phyloP scores from a whole-genome alignment of 176 grass and related monocot genomes.

The Ampelocalamus luodianensis region DNA sequence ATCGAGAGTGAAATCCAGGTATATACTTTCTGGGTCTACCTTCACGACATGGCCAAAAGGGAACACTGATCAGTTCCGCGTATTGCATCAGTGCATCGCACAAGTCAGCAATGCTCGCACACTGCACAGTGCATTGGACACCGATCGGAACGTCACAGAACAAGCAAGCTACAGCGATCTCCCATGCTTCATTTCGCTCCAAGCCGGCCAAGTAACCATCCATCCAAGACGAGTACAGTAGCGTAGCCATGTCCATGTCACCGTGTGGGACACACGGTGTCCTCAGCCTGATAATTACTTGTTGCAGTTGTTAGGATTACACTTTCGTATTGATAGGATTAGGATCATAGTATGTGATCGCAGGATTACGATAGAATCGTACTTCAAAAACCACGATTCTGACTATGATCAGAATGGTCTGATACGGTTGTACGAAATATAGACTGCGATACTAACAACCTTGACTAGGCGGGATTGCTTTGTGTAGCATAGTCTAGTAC shows the following conservation, averaged over 20 bases:
- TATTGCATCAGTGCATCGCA: neutral
- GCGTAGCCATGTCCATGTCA: neutral
- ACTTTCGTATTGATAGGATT: neutral
- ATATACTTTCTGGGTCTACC: neutral
- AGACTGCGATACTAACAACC: too few species aligned
- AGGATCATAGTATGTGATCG: neutral
- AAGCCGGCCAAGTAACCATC: too few species aligned
- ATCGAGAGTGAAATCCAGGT: neutral
- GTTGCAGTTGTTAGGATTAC: neutral
- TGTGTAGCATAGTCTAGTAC: too few species aligned
- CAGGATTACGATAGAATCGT: neutral
- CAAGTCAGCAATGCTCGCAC: neutral
- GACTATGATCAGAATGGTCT: neutral
- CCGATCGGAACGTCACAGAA: neutral
- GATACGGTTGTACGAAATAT: too few species aligned
- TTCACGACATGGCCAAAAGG: neutral
- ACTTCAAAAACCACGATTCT: neutral
- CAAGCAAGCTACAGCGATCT: neutral
- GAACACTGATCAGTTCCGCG: neutral
- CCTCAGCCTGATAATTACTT: neutral
- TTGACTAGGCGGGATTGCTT: too few species aligned
- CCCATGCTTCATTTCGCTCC: neutral
- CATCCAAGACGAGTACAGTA: neutral
- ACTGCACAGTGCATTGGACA: neutral
- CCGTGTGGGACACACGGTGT: neutral